Percentiles rank a stretch among this genome's conserved stretches.
Evolutionary conservation across 257 asterid genomes (phyloP).

Genomic region (Craterostigma plantagineum): DNA sequence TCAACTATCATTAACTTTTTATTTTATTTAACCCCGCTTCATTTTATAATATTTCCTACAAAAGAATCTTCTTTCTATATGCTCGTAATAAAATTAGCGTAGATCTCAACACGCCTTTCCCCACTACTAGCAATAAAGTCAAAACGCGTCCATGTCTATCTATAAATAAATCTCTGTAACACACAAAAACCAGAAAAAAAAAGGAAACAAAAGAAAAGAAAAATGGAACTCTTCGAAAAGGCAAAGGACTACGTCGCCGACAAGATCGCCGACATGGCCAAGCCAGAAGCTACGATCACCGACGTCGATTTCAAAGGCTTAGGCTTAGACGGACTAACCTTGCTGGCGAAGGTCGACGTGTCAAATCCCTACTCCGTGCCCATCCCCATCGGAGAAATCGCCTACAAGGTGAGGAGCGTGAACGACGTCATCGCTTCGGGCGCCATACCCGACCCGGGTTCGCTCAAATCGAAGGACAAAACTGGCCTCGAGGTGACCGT

Average conservation of each 20-base stretch:
- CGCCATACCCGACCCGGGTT: constrained; percentile 39
- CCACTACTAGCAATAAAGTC: too few relatives aligned
- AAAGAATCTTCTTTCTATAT: too few relatives aligned
- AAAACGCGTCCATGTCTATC: too few relatives aligned
- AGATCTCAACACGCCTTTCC: too few relatives aligned
- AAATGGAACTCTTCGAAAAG: constrained; percentile 17
- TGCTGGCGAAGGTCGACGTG: constrained; percentile 21
- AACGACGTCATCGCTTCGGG: constrained; percentile 29
- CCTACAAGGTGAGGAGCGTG: constrained; percentile 18
- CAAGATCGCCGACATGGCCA: constrained; percentile 19
- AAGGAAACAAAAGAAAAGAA: too few relatives aligned
- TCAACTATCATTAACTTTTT: too few relatives aligned
- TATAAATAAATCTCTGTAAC: too few relatives aligned
- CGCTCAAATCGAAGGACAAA: constrained; percentile 22
- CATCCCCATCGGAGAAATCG: constrained; percentile 34
- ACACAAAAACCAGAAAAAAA: background rate
- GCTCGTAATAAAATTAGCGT: too few relatives aligned
- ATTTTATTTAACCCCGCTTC: too few relatives aligned
- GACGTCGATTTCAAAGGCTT: constrained; percentile 31
- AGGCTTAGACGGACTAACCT: constrained; percentile 15
- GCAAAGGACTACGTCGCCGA: constrained; percentile 22
- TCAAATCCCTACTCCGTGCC: constrained; percentile 29
- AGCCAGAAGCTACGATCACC: constrained; percentile 29
- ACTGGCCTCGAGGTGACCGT: constrained; percentile 25
- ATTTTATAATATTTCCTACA: too few relatives aligned